Evolutionary conservation across 257 asterid species (phyloP).

Genomic region (Petrea volubilis): DNA sequence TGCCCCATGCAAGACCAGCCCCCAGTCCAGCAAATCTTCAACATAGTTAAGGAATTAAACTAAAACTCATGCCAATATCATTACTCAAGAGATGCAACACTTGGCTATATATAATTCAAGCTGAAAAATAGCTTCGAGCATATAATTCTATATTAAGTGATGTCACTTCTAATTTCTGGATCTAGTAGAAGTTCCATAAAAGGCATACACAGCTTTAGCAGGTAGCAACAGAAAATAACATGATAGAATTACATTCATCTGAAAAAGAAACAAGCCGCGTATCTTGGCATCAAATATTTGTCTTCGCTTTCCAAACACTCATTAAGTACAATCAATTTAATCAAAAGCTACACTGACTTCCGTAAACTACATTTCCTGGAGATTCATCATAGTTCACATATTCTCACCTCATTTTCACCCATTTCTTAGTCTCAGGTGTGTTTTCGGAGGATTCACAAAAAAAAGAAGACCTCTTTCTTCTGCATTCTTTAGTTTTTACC

Average conservation of each 20-base stretch:
- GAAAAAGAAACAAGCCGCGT: neutral
- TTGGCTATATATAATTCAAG: neutral
- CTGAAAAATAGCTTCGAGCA: neutral
- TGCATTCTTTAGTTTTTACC: neutral
- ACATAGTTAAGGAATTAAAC: constrained; percentile 24
- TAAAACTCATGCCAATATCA: constrained; percentile 26
- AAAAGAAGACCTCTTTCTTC: neutral
- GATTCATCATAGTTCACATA: neutral
- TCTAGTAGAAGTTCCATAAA: neutral
- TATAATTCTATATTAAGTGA: neutral
- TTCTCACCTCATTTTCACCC: neutral
- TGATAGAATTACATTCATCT: neutral
- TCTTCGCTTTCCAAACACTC: neutral
- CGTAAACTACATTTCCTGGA: neutral
- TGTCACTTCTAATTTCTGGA: neutral
- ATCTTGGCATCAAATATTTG: neutral
- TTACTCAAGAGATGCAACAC: constrained; percentile 3
- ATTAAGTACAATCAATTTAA: neutral
- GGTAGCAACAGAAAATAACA: neutral
- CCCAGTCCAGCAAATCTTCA: constrained; percentile 96
- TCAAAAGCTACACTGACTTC: neutral
- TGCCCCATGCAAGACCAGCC: constrained; percentile 98
- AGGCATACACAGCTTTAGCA: neutral
- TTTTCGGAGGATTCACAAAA: neutral
- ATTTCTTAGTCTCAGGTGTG: neutral